Conservation (phyloP, 768 basidiomycete species). For the Mycena leptocephala region DNA sequence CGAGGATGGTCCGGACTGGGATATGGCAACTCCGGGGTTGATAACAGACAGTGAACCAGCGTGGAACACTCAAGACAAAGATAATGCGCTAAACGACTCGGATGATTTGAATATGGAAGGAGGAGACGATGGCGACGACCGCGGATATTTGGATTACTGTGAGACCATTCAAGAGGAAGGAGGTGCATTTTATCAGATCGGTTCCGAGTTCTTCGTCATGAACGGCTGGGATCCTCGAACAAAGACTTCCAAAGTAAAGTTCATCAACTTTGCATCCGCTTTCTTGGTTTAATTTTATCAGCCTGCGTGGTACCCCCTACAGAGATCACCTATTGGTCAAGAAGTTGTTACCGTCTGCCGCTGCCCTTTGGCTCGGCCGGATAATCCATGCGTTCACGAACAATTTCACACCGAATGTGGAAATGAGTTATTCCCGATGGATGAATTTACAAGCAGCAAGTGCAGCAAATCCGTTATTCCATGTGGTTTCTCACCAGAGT, state of each 20-base stretch:
- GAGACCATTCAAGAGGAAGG: background rate
- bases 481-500: too few species aligned
- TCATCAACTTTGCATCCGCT: background rate
- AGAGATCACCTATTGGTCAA: background rate
- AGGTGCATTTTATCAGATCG: constrained; percentile 27
- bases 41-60: background rate
- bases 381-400: constrained; percentile 4
- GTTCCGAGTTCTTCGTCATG: constrained; percentile 20
- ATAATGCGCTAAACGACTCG: background rate
- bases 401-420: constrained; percentile 15
- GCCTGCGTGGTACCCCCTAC: constrained; percentile 24
- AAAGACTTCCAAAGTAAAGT: constrained; percentile 4
- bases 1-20: background rate
- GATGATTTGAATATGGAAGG: background rate
- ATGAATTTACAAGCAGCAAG: background rate
- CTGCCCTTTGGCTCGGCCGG: background rate
- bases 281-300: too few species aligned
- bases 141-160: background rate
- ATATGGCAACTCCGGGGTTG: background rate
- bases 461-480: too few species aligned
- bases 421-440: constrained; percentile 1
- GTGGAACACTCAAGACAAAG: background rate
- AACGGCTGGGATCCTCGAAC: constrained; percentile 33
- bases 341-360: constrained; percentile 1
- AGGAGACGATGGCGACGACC: background rate